Conservation (phyloP, 331 rosid species). For the Dryas integrifolia region DNA sequence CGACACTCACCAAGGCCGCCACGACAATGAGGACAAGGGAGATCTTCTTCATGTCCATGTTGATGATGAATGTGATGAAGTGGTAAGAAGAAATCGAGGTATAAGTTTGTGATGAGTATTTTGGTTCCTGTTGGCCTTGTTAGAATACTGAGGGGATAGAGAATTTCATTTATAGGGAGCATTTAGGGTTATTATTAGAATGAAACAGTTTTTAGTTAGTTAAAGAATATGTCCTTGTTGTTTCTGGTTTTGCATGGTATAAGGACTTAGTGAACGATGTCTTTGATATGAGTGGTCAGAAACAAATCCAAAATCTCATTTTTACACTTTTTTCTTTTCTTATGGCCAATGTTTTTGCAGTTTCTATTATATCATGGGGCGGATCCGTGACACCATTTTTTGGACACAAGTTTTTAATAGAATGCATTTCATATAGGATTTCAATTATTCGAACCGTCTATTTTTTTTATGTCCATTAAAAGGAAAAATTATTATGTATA, state of each 20-base stretch:
- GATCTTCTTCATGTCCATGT: slow-evolving; percentile 53
- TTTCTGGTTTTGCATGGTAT: slow-evolving; percentile 4
- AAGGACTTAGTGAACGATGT: neutral
- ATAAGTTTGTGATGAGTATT: too few species aligned
- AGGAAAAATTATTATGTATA: too few species aligned
- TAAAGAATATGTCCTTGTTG: neutral
- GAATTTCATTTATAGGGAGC: neutral
- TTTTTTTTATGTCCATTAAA: too few species aligned
- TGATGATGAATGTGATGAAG: neutral
- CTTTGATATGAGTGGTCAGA: neutral
- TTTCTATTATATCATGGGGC: too few species aligned
- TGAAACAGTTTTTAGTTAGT: neutral
- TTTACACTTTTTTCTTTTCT: too few species aligned
- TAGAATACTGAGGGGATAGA: neutral
- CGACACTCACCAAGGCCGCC: slow-evolving; percentile 40
- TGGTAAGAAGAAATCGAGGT: too few species aligned
- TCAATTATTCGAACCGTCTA: too few species aligned
- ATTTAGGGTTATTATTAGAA: neutral
- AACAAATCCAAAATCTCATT: neutral
- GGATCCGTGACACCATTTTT: too few species aligned
- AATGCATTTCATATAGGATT: too few species aligned
- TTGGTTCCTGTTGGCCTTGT: too few species aligned
- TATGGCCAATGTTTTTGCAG: too few species aligned
- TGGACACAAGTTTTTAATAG: too few species aligned
- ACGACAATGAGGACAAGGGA: slow-evolving; percentile 33